These are phyloP conservation scores for Sideroxylon spinosum DNA, from an alignment of 179 eudicot genomes.

Conservation along the genomic window DNA sequence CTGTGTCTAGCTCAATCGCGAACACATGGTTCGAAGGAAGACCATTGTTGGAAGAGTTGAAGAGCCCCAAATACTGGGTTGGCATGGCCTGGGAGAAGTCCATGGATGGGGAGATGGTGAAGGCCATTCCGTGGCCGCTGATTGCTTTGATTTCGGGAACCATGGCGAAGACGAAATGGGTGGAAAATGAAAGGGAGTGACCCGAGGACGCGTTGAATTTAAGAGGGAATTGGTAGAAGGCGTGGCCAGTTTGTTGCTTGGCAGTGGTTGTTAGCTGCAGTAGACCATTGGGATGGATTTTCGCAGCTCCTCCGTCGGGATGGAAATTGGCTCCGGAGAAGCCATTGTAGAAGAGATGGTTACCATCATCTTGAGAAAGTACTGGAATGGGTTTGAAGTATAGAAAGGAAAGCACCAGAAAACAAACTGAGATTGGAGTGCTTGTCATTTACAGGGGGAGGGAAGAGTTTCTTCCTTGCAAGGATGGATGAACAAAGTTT, in stretches of 20 bases:
- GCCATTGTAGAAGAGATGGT: slow-evolving; percentile 33
- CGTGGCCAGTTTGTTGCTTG: slow-evolving; percentile 15
- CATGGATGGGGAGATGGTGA: slow-evolving; percentile 24
- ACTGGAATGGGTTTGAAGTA: not conserved
- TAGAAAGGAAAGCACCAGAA: not conserved
- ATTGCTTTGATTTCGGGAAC: slow-evolving; percentile 10
- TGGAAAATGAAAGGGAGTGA: slow-evolving; percentile 26
- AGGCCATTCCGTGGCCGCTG: slow-evolving; percentile 33
- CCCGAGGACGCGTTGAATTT: not conserved
- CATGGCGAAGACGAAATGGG: slow-evolving; percentile 37
- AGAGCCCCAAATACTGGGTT: slow-evolving; percentile 29
- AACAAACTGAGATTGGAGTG: not conserved
- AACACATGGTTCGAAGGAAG: slow-evolving; percentile 26
- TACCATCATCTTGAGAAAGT: not conserved
- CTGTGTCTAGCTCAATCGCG: slow-evolving; percentile 34
- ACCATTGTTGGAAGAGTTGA: slow-evolving; percentile 22
- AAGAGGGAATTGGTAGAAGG: slow-evolving; percentile 7
- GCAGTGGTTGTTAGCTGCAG: slow-evolving; percentile 31
- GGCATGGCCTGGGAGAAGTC: slow-evolving; percentile 16
- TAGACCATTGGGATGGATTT: slow-evolving; percentile 31
- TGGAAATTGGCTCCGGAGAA: slow-evolving; percentile 24
- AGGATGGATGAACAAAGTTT: not conserved
- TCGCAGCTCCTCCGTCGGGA: slow-evolving; percentile 31
- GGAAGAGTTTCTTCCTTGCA: slow-evolving; percentile 2
- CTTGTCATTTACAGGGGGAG: not conserved